phyloP scores from a whole-genome alignment of 257 asterid genomes.

The Penstemon davidsonii region DNA sequence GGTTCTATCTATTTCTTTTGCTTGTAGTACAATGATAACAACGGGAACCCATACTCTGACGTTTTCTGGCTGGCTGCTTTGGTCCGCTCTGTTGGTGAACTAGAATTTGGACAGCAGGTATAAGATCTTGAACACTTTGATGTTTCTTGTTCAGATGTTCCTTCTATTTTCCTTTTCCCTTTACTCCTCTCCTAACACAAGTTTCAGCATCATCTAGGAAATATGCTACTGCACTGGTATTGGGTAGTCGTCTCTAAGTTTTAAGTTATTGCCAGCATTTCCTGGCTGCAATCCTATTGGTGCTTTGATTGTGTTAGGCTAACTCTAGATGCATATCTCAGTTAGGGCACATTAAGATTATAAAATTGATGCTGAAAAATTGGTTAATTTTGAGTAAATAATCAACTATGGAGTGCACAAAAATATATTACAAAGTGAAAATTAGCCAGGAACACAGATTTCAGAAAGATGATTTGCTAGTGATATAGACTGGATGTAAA shows the following conservation, averaged over 20 bases:
- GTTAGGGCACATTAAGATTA: neutral
- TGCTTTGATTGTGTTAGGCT: neutral
- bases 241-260: neutral
- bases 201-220: neutral
- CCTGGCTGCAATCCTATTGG: neutral
- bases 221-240: neutral
- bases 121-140: constrained; percentile 21
- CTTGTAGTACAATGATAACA: constrained; percentile 87
- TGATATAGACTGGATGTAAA: neutral
- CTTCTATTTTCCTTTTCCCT: neutral
- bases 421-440: neutral
- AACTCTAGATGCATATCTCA: neutral
- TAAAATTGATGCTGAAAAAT: neutral
- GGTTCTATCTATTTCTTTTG: constrained; percentile 5
- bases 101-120: constrained; percentile 96
- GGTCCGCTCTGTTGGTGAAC: constrained; percentile 92
- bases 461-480: neutral
- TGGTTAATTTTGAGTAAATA: neutral
- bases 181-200: neutral
- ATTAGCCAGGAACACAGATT: neutral
- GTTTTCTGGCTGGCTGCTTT: constrained; percentile 94
- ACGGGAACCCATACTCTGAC: constrained; percentile 90
- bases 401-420: neutral
- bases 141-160: constrained; percentile 11
- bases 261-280: neutral